A percentile compares a stretch with the other conserved stretches of the same genome.
These are phyloP conservation scores for Solanum hybrid DNA, from an alignment of 305 asterid species.

Conservation along the genomic window DNA sequence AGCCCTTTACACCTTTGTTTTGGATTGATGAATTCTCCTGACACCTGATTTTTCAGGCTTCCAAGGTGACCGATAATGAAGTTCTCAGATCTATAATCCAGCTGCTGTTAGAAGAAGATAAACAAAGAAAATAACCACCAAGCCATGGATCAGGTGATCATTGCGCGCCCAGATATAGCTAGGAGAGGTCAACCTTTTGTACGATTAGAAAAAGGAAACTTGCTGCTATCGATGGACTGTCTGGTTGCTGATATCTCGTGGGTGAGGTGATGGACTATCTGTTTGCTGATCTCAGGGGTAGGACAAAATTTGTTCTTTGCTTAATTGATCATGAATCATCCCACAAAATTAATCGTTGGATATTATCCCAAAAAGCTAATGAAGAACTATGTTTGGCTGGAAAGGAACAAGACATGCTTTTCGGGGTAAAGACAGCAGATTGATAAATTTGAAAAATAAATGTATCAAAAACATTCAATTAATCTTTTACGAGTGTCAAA, in stretches of 20 bases:
- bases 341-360: not conserved
- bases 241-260: not conserved
- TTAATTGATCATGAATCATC: not conserved
- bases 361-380: not conserved
- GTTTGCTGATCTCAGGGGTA: not conserved
- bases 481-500: not conserved
- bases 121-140: conserved; percentile 30
- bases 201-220: not conserved
- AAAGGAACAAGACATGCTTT: not conserved
- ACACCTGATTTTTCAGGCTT: conserved; percentile 28
- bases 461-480: not conserved
- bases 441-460: not conserved
- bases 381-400: not conserved
- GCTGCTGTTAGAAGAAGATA: conserved; percentile 80
- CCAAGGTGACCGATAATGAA: conserved; percentile 44
- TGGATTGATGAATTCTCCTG: conserved; percentile 7
- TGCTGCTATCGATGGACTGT: not conserved
- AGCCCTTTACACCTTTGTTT: not conserved
- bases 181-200: not conserved
- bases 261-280: not conserved
- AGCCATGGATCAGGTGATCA: not conserved
- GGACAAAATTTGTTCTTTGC: not conserved
- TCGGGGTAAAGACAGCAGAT: not conserved
- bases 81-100: conserved; percentile 75
- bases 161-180: not conserved